Base-by-base conservation (phyloP, 2,329 filamentous ascomycete genomes). In the Orbilia quercus region DNA sequence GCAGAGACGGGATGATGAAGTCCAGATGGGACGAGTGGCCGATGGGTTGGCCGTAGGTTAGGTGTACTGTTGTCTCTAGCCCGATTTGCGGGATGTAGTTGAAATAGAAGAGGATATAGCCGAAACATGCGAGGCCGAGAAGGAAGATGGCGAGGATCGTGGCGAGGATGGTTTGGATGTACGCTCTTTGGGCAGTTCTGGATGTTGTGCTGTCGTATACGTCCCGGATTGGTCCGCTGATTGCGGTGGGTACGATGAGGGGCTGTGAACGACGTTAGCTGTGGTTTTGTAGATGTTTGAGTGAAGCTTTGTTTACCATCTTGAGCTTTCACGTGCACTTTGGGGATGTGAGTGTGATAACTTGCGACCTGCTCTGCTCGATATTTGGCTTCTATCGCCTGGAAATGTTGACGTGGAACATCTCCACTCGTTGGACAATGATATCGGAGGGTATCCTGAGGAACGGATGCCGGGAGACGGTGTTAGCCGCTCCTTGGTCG, bases 71-170 rank as follows among this genome's bases (percentile, higher is more conserved):
- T n/a, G 85, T 83, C 73, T 84, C 82, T 72, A 90, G 83, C 62
- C 87, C 86, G 75, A 89, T 85, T 58, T 86, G 84, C 0, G 89
- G 89, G 20, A 91, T 86, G 80, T 88, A 90, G 74, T 84, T 85
- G 80, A 85, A 84, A 82, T 91, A 91, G 81, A 91, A 91, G 16
- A 88, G 81, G 36, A 83, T 82, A 79, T 91, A 91, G 34, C 88
- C 87, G 40, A 86, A 78, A 5, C 84, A 80, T 4, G 89, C 88
- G 18, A 87, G 79, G 38, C 82, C 83, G 45, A 90, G 81, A 55
- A 91, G 84, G 42, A 85, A 75, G 14, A 84, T 76, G 1, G 85
- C 84, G 20, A 87, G 83, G 55, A 78, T 76, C 45, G 76, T 53
- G 42, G 81, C 78, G 20, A 82, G 78, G 47, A 81, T 62, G 0